phyloP scores from a whole-genome alignment of 345 rosid genomes.

The Microthlaspi erraticum region DNA sequence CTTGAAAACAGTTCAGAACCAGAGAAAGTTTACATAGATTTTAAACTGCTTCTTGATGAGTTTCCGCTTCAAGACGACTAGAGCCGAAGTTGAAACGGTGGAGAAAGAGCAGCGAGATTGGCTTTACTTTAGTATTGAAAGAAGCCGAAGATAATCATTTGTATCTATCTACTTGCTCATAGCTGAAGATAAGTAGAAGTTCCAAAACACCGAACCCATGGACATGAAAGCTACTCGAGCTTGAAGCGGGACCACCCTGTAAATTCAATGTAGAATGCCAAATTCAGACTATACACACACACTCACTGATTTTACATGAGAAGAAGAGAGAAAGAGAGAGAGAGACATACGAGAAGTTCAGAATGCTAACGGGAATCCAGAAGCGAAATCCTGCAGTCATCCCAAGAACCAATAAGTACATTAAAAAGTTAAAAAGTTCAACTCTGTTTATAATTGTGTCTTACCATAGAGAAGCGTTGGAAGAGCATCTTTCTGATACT shows the following conservation, averaged over 20 bases:
- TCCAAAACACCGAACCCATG: constrained; percentile 90
- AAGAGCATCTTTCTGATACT: constrained; percentile 81
- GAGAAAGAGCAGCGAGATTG: constrained; percentile 24
- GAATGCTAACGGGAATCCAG: constrained; percentile 90
- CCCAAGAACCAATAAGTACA: background rate
- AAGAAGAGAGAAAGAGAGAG: constrained; percentile 4
- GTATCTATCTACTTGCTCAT: constrained; percentile 68
- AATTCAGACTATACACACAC: constrained; percentile 11
- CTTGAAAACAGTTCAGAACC: background rate
- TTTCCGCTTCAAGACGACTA: background rate
- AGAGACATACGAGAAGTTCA: constrained; percentile 75
- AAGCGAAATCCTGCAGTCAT: constrained; percentile 81
- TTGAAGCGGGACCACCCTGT: constrained; percentile 92
- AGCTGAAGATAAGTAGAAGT: constrained; percentile 85
- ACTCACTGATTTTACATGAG: constrained; percentile 9
- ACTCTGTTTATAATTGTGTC: constrained; percentile 1
- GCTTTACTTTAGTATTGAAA: constrained; percentile 35
- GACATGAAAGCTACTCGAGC: constrained; percentile 98
- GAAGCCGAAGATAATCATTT: constrained; percentile 2
- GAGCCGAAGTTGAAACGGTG: constrained; percentile 6
- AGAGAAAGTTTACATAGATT: constrained; percentile 10
- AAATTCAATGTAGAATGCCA: constrained; percentile 24
- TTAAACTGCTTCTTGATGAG: constrained; percentile 20
- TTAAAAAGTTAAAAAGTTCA: background rate
- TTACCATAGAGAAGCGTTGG: constrained; percentile 80